phyloP scores from a whole-genome alignment of 805 yeast genomes.

The Ascoidea tarda region DNA sequence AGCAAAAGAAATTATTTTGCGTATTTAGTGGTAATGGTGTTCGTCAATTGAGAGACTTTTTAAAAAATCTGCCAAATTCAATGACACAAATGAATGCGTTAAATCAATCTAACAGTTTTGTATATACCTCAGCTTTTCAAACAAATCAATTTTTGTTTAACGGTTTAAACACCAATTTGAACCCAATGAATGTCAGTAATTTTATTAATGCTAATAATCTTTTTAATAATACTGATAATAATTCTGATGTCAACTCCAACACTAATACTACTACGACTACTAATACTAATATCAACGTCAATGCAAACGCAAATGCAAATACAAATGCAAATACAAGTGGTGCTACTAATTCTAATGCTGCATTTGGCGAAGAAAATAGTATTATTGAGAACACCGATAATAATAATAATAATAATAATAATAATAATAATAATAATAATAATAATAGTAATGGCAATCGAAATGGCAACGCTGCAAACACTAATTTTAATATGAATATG shows the following conservation, averaged over 20 bases:
- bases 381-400: background rate
- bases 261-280: background rate
- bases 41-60: slow-evolving; percentile 52
- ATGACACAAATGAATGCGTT: too few relatives aligned
- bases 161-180: background rate
- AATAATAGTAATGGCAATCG: too few relatives aligned
- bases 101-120: too few relatives aligned
- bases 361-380: background rate
- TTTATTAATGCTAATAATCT: background rate
- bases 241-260: background rate
- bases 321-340: background rate
- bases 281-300: background rate
- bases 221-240: too few relatives aligned
- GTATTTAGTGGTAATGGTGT: slow-evolving; percentile 92
- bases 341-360: background rate
- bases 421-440: too few relatives aligned
- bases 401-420: too few relatives aligned
- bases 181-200: background rate
- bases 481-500: background rate
- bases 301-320: background rate
- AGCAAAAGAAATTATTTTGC: slow-evolving; percentile 77
- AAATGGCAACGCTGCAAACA: background rate
- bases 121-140: background rate
- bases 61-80: slow-evolving; percentile 18
- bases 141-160: too few relatives aligned